phyloP scores from a whole-genome alignment of 805 yeast species.

The Ogataea methanolica region DNA sequence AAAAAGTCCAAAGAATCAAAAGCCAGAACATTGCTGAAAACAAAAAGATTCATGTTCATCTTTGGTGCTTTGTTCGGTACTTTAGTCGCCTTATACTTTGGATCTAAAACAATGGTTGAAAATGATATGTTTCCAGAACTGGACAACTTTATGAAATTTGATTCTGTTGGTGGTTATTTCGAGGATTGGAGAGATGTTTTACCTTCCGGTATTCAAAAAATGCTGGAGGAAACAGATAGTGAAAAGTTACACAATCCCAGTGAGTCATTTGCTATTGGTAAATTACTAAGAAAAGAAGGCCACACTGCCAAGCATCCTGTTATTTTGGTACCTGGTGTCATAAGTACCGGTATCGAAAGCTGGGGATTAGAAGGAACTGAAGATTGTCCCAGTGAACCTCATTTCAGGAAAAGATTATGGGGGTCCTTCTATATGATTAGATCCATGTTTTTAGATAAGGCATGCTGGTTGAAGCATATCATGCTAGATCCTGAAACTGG shows the following conservation, averaged over 20 bases:
- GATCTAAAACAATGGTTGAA: conserved; percentile 37
- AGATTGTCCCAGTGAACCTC: conserved; percentile 78
- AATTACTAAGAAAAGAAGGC: conserved; percentile 46
- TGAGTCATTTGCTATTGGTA: conserved; percentile 88
- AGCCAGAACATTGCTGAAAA: conserved; percentile 12
- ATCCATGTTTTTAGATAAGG: conserved; percentile 86
- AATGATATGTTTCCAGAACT: conserved; percentile 42
- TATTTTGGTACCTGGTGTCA: conserved; percentile 92
- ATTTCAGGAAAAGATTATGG: conserved; percentile 92
- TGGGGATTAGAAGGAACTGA: conserved; percentile 79
- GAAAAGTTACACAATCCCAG: conserved; percentile 52
- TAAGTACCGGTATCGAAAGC: conserved; percentile 89
- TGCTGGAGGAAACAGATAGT: conserved; percentile 52
- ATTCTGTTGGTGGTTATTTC: conserved; percentile 50
- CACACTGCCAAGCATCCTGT: conserved; percentile 67
- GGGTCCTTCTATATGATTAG: conserved; percentile 94
- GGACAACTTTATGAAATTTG: conserved; percentile 49
- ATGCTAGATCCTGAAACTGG: conserved; percentile 91
- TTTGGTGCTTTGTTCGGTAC: conserved; percentile 75
- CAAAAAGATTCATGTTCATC: conserved; percentile 57
- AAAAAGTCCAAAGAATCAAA: conserved; percentile 2
- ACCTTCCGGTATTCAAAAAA: conserved; percentile 60
- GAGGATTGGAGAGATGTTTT: conserved; percentile 71
- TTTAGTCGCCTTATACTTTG: conserved; percentile 57
- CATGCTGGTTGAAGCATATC: conserved; percentile 90